Percentiles rank a stretch among this genome's conserved stretches.
Evolutionary conservation across 176 grass and related monocot species (phyloP).

Genomic region (Aegilops longissima): DNA sequence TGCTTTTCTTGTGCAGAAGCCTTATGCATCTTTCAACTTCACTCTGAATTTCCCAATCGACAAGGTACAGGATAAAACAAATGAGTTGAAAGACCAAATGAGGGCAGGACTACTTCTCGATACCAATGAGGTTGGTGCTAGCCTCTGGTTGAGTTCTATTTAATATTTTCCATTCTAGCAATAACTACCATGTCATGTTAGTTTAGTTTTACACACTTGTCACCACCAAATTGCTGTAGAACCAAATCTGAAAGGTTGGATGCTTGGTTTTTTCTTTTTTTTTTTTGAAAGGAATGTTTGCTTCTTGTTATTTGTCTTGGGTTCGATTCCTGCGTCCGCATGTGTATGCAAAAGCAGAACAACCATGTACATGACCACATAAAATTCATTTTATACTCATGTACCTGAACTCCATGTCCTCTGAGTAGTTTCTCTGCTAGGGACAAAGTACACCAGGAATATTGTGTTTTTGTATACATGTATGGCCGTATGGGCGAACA

Average conservation of each 20-base stretch:
- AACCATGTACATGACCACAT: neutral
- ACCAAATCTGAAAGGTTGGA: conserved; percentile 5
- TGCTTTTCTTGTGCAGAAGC: conserved; percentile 78
- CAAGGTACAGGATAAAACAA: conserved; percentile 60
- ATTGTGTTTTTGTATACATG: neutral
- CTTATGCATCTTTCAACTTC: conserved; percentile 81
- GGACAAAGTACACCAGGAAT: neutral
- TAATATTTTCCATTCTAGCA: neutral
- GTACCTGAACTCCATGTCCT: neutral
- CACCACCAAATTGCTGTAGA: neutral
- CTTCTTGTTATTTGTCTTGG: conserved; percentile 15
- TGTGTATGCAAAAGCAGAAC: neutral
- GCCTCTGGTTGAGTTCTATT: conserved; percentile 2
- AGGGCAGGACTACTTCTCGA: conserved; percentile 68
- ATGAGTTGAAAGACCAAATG: conserved; percentile 85
- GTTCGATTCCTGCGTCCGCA: neutral
- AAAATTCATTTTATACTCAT: conserved; percentile 1
- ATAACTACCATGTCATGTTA: neutral
- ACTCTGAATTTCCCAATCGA: conserved; percentile 77
- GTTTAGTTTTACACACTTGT: conserved; percentile 1
- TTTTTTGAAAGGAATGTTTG: conserved; percentile 3
- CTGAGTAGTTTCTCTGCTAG: neutral
- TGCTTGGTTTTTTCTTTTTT: neutral
- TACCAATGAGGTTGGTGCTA: conserved; percentile 65
- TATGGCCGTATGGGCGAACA: neutral